phyloP scores from a whole-genome alignment of 345 rosid species.

The Acer campestre region DNA sequence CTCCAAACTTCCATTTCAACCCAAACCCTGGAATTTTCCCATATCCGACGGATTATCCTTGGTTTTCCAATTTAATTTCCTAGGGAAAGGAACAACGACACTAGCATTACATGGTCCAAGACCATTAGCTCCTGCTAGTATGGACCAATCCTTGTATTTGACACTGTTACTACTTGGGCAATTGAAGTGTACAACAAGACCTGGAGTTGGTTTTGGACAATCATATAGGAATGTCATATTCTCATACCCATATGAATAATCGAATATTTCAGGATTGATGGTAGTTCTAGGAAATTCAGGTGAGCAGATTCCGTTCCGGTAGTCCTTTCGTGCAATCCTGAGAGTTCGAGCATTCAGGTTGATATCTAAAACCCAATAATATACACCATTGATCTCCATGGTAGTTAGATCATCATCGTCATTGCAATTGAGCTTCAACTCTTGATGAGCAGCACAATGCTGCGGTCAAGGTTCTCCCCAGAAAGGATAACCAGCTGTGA shows the following conservation, averaged over 20 bases:
- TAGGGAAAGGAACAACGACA: constrained; percentile 13
- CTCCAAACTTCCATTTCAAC: constrained; percentile 25
- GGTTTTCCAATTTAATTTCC: background rate
- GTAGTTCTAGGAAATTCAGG: constrained; percentile 4
- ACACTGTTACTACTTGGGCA: background rate
- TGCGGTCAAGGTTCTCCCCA: constrained; percentile 8
- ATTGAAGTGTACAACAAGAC: background rate
- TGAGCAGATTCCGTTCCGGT: constrained; percentile 14
- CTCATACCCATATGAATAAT: background rate
- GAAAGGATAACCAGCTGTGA: constrained; percentile 43
- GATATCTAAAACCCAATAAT: constrained; percentile 33
- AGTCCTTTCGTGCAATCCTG: constrained; percentile 31
- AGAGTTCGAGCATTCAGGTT: background rate
- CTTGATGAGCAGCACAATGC: constrained; percentile 44
- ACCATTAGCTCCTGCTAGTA: background rate
- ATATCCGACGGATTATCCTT: background rate
- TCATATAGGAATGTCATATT: constrained; percentile 29
- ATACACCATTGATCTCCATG: constrained; percentile 14
- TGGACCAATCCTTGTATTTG: background rate
- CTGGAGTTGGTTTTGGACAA: background rate
- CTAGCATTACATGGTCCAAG: background rate
- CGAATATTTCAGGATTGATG: constrained; percentile 15
- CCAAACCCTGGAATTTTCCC: constrained; percentile 32
- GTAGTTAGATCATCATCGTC: background rate
- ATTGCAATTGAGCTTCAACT: constrained; percentile 33